Evolutionary conservation across 2,329 filamentous ascomycete genomes (phyloP).

Genomic region (Penicillium sp.): DNA sequence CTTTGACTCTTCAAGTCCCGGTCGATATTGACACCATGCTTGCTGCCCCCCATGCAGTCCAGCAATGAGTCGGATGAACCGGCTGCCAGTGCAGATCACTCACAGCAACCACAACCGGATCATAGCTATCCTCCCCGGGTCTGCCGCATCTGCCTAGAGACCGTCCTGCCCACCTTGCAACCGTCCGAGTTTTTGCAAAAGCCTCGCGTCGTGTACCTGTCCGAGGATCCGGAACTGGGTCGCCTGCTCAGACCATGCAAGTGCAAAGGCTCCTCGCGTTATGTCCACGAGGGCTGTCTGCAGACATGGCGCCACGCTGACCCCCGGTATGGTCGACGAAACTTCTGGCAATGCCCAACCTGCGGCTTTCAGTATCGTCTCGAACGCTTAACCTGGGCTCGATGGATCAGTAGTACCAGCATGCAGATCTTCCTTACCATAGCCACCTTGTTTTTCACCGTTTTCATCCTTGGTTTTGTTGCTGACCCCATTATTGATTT

Average conservation of each 20-base stretch:
- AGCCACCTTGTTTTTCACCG: constrained; percentile 68
- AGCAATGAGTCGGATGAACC: constrained; percentile 33
- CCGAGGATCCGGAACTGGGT: constrained; percentile 72
- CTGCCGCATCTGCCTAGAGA: constrained; percentile 89
- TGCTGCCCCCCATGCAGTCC: constrained; percentile 13
- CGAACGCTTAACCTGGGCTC: constrained; percentile 75
- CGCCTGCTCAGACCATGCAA: constrained; percentile 86
- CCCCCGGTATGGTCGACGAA: constrained; percentile 65
- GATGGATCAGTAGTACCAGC: constrained; percentile 67
- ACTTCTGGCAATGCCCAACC: constrained; percentile 86
- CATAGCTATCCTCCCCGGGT: constrained; percentile 70
- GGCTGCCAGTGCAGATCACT: constrained; percentile 21
- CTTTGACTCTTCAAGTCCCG: constrained; percentile 5
- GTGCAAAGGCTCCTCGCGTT: constrained; percentile 91
- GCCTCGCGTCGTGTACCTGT: constrained; percentile 70
- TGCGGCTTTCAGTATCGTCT: constrained; percentile 84
- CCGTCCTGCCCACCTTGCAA: constrained; percentile 65
- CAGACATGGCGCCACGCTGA: constrained; percentile 79
- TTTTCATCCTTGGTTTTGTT: constrained; percentile 87
- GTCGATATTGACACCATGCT: background rate
- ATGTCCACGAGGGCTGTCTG: constrained; percentile 91
- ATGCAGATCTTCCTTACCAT: constrained; percentile 74
- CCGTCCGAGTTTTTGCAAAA: constrained; percentile 60
- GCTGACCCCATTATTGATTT: constrained; percentile 91
- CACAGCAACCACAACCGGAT: constrained; percentile 18